These are phyloP conservation scores for Leccinum broughii DNA, from an alignment of 768 basidiomycete genomes.

Conservation along the genomic window DNA sequence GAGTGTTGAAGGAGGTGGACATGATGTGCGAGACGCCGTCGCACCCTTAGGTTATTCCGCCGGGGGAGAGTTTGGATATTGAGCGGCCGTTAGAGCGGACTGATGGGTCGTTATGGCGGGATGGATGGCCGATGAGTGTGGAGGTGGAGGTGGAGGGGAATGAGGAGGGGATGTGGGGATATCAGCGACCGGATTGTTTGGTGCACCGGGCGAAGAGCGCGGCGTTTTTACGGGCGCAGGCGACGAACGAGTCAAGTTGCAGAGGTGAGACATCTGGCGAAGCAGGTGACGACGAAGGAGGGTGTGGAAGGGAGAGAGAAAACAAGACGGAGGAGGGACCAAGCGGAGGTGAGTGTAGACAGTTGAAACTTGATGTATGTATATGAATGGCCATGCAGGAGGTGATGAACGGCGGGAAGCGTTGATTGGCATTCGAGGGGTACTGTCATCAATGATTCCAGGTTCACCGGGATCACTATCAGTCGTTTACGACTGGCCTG, in stretches of 20 bases:
- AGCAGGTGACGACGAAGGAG: no score
- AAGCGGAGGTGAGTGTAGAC: no score
- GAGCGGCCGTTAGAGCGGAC: slow-evolving; percentile 62
- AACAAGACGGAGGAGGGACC: no score
- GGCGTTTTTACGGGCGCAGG: slow-evolving; percentile 54
- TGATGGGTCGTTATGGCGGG: slow-evolving; percentile 61
- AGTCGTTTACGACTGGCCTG: no score
- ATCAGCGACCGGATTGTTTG: slow-evolving; percentile 52
- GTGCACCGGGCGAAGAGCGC: slow-evolving; percentile 55
- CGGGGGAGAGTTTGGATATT: slow-evolving; percentile 45
- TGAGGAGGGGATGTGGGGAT: not conserved
- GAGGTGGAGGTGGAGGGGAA: not conserved
- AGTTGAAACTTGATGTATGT: no score
- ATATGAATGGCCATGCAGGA: no score
- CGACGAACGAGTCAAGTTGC: slow-evolving; percentile 58
- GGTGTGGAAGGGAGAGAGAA: no score
- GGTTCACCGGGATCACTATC: no score
- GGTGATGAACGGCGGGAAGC: no score
- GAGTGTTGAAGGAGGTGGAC: slow-evolving; percentile 91
- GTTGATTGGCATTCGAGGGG: no score
- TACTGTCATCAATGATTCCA: no score
- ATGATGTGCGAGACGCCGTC: slow-evolving; percentile 96
- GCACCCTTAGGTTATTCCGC: slow-evolving; percentile 75
- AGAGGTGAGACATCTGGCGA: slow-evolving; percentile 34
- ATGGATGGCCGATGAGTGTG: slow-evolving; percentile 54